Base-by-base conservation (phyloP, 192 early-diverging fungal species). In the Linnemannia hyalina region DNA sequence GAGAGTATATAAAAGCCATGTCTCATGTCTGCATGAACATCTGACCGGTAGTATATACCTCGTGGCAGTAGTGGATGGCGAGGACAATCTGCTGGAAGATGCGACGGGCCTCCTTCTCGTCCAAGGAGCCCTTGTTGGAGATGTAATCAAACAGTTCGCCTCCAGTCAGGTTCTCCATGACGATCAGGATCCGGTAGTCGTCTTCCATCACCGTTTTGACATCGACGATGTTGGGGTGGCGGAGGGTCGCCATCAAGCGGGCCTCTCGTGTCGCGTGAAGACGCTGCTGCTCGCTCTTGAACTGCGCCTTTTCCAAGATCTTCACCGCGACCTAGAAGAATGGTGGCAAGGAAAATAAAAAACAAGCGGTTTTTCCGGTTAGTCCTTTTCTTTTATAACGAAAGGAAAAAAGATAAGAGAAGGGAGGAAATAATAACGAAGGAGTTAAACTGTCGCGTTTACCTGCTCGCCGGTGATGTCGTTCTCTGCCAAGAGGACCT, bases 111-210 rank as follows among this genome's bases (percentile, higher is more conserved):
- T 87, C 82, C 44, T 71, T 76, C 57, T 93, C 93, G 3, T 87
- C 80, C 42, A 93, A 44, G 3, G 87, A 81, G 18, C 84, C 87
- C 40, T 87, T 75, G 80, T 92, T 85, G 36, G 91, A 91, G 46
- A 93, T 92, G 55, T 88, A 88, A 42, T 93, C 90, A 82, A 93
- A 92, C 16, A 93, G 83, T 60, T 93, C 93, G 7, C 92, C 91
- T 26, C 93, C 92, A 26, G 90, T 83, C 20, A 90, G 55, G 72
- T 92, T 90, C 70, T 93, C 92, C 91, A 93, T 93, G 6, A 93
- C 88, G 54, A 93, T 89, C 71, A 89, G 90, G 70, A 92, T 92
- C 70, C 89, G 82, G n/a, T 90, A 84, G 10, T 88, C 85, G 32
- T 91, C 91, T 29, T 90, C 80, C 46, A 90, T 73, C 5, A 93